Base-by-base conservation (phyloP, 768 basidiomycete species). In the Lactarius hengduanensis region DNA sequence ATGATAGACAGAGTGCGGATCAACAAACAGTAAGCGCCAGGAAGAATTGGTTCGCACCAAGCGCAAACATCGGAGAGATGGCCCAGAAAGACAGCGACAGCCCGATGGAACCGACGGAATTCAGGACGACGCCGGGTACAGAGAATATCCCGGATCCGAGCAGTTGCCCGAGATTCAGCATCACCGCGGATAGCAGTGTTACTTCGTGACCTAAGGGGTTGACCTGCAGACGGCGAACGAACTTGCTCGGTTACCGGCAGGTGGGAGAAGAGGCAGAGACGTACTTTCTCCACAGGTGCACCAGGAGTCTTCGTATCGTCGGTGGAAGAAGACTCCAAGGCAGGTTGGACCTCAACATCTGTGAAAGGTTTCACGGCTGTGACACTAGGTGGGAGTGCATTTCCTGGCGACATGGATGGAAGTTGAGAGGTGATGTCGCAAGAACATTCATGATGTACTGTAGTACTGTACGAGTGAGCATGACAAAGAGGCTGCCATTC, bases 131-230 rank as follows among this genome's bases (percentile, higher is more conserved):
- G 4, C 72, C 70, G 1, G 76, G 74, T 8, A 74, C 74, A 1
- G 72, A 69, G 68, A 76, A 76, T 22, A 76, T 74, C 43, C 76
- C 75, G 3, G 75, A 73, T 13, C 76, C 73, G 20, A 73, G 68
- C 26, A 68, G 47, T 41, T 64, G 62, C 41, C 69, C 70, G 18
- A 72, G 59, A 38, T 73, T 70, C n/a, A 73, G 65, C 67, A 71
- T 66, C n/a, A 69, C 68, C 7, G 70, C 69, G 38, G 65, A 69
- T 22, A 71, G 57, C 34, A 72, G 54, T 5, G 72, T 70, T 41
- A 72, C 70, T 57, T 73, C 56, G n/a, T 62, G 67, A 22, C 72
- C 72, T 26, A 73, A 67, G 18, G 72, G 71, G 22, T 71, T 73
- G 28, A 63, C 45, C 70, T 71, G 32, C 30, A 58, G 32, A 54